Evolutionary conservation across 805 yeast species (phyloP), one percentile per base, ranked within the genome.

Genomic region (Saturnispora serradocipensis): DNA sequence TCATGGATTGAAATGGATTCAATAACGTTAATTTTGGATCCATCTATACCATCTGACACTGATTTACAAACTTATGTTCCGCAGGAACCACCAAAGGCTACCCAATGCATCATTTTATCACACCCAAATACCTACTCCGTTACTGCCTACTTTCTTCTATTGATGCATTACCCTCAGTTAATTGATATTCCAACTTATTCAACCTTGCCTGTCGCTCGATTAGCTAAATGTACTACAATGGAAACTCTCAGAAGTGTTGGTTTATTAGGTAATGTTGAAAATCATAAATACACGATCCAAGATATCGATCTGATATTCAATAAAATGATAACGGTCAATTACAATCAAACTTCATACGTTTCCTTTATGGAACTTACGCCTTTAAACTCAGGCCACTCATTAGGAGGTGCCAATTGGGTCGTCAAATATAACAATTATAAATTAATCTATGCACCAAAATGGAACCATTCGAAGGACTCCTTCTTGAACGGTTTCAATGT

Each of bases 331-430:
- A 70, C 85, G 1, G 70, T 93, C 46, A 91, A 90, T 60, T 89
- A 83, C 63, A 78, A 89, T 0, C 99, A 93, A 65, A 77, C 87
- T 2, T 72, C 84, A 13, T 75, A 75, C 32, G 35, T 46, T 5
- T 50, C 57, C 1, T 47, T 46, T 40, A 65, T 83, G 36, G 72
- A 78, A 3, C 70, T 91, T 22, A 82, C 95, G 0, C 95, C 97
- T 0, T 81, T 82, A 58, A 89, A 86, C 64, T 83, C 97, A 0
- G 99, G 99, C 3, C 96, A 88, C 62, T 75, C 95, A 0, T 73
- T 93, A 28, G 99, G 99, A 55, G 98, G 99, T 13, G 81, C 95
- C 0, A 80, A 90, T 45, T 90, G 97, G 97, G 71, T 83, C 36
- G 65, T 91, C 10, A 52, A 52, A 35, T 75, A 77, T 44, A 82